Conservation (phyloP, 2,329 filamentous ascomycete genomes). For the Nigrospora sphaerica region DNA sequence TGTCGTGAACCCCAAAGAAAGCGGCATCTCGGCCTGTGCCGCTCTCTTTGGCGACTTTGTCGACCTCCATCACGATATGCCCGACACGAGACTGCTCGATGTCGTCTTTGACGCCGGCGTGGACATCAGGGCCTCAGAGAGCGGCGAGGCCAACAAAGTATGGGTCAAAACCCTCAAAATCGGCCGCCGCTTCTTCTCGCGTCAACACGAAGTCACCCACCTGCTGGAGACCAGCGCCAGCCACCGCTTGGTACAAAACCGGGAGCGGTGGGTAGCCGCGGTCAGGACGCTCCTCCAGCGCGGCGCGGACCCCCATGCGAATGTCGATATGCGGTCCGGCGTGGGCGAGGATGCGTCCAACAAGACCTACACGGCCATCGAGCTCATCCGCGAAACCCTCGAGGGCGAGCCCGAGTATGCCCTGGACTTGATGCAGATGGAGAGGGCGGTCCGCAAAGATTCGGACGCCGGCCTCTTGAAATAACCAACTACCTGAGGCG, state of each 20-base stretch:
- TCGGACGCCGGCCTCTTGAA: too few species aligned
- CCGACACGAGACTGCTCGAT: conserved; percentile 18
- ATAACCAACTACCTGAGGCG: too few species aligned
- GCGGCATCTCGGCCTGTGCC: conserved; percentile 22
- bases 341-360: conserved; percentile 15
- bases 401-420: conserved; percentile 25
- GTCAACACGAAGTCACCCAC: conserved; percentile 20
- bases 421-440: conserved; percentile 19
- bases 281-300: conserved; percentile 19
- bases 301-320: conserved; percentile 19
- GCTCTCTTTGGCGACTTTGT: conserved; percentile 22
- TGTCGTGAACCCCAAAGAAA: conserved; percentile 20
- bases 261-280: conserved; percentile 21
- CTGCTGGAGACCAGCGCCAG: conserved; percentile 20
- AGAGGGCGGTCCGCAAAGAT: conserved; percentile 4
- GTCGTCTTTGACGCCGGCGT: conserved; percentile 20
- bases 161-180: conserved; percentile 18
- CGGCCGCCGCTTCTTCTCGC: conserved; percentile 21
- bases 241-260: conserved; percentile 20
- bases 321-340: conserved; percentile 16
- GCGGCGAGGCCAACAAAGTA: conserved; percentile 15
- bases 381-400: conserved; percentile 20
- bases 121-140: conserved; percentile 3
- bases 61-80: conserved; percentile 26
- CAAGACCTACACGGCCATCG: conserved; percentile 15